Evolutionary conservation across 2,329 filamentous ascomycete genomes (phyloP).

Genomic region (Cryphonectria naterciae): DNA sequence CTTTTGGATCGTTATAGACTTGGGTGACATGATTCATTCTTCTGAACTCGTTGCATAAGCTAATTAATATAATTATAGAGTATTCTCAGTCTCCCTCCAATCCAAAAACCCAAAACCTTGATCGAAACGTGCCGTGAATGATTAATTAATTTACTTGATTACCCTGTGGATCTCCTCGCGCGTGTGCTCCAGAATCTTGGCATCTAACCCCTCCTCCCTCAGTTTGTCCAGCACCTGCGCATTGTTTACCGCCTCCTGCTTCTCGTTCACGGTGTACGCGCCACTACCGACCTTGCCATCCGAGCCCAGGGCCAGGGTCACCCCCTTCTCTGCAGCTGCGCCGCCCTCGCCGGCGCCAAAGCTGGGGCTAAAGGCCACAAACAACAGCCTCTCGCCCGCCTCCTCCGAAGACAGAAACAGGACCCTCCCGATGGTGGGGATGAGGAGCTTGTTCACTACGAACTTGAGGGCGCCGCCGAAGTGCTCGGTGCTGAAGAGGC

Average conservation of each 20-base stretch:
- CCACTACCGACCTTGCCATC: background rate
- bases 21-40: too few species aligned
- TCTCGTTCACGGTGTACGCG: background rate
- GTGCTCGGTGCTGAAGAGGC: conserved; percentile 8
- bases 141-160: background rate
- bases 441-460: background rate
- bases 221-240: background rate
- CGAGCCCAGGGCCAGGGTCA: background rate
- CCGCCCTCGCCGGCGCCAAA: background rate
- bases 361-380: background rate
- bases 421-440: background rate
- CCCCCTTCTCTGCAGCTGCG: background rate
- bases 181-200: background rate
- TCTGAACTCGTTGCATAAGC: too few species aligned
- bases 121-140: too few species aligned
- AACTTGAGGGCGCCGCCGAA: background rate
- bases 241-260: background rate
- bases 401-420: background rate
- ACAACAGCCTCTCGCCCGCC: background rate
- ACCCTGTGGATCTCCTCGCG: background rate
- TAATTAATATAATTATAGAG: too few species aligned
- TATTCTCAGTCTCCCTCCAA: too few species aligned
- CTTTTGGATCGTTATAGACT: too few species aligned
- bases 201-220: background rate
- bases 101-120: too few species aligned